These are phyloP conservation scores for Arxiozyma heterogenica DNA, from an alignment of 1,139 yeast species.

Conservation along the genomic window DNA sequence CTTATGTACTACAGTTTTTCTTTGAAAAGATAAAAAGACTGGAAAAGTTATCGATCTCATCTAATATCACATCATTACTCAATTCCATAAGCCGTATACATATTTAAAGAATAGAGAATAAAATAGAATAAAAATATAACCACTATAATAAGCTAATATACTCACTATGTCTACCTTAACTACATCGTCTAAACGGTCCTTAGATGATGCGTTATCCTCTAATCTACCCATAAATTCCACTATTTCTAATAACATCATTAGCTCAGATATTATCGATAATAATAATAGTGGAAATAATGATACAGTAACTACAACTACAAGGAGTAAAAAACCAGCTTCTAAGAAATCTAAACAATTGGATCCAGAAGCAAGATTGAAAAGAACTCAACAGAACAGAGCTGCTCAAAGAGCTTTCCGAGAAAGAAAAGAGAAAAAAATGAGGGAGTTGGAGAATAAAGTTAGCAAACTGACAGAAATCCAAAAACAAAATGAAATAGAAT, in stretches of 20 bases:
- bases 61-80: too few relatives aligned
- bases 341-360: constrained; percentile 44
- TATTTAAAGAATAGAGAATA: too few relatives aligned
- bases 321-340: constrained; percentile 38
- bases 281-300: neutral
- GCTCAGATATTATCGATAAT: neutral
- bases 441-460: constrained; percentile 79
- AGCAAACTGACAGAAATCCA: constrained; percentile 61
- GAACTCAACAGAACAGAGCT: constrained; percentile 95
- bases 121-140: too few relatives aligned
- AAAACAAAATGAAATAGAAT: constrained; percentile 55
- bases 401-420: constrained; percentile 97
- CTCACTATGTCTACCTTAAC: neutral
- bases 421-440: constrained; percentile 80
- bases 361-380: constrained; percentile 69
- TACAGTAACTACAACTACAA: neutral
- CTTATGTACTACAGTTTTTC: too few relatives aligned
- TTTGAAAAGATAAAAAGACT: too few relatives aligned
- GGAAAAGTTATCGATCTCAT: too few relatives aligned
- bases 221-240: neutral
- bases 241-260: neutral
- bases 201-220: neutral
- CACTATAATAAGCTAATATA: too few relatives aligned
- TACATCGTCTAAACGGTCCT: neutral
- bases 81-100: too few relatives aligned